Evolutionary conservation across 1,139 yeast genomes (phyloP), one percentile per base, ranked within the genome.

Genomic region (Kodamaea anthophila): DNA sequence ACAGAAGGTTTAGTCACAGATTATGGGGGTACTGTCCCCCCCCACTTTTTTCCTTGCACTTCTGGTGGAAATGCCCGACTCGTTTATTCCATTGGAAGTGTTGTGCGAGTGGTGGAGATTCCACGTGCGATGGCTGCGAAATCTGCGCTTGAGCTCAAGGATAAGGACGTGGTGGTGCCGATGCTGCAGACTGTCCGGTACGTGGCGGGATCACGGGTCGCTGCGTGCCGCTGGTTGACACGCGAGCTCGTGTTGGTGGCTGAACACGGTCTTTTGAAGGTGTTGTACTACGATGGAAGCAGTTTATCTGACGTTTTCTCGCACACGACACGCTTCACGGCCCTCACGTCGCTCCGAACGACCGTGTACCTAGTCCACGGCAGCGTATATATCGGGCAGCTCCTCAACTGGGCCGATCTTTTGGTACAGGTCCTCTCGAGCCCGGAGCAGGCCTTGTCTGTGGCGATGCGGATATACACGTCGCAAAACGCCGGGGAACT

Each of bases 391-490:
- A 62, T 77, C 9, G 93, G 88, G 0, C 59, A 75, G 10, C 53
- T 77, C 9, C 61, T 77, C 4, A 77, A 72, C 41, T 85, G 95
- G 95, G 86, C 87, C 0, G 93, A 83, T 43, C 58, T 70, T 13
- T 49, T 78, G 10, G 56, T 65, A 33, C 66, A 58, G 9, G 51
- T 74, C 9, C 58, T 84, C 38, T 58, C 71, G 7, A 55, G 67
- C 20, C 80, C 77, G 35, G 53, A 69, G 9, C 58, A 55, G 2
- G 91, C 93, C 0, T 60, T 84, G 15, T 53, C 60, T 4, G 55
- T 69, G 8, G 80, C 83, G 0, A 61, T 71, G 28, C 55, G 56
- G 9, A 81, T 70, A 47, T 84, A 74, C 43, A 44, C 29, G 6
- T 16, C 46, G 15, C 22, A 18, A n/a, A 71, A 79, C 14, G 53